Evolutionary conservation across 169 alveolate species (phyloP), one percentile per base, ranked within the genome.

Genomic region (Eimeria nieschulzi): DNA sequence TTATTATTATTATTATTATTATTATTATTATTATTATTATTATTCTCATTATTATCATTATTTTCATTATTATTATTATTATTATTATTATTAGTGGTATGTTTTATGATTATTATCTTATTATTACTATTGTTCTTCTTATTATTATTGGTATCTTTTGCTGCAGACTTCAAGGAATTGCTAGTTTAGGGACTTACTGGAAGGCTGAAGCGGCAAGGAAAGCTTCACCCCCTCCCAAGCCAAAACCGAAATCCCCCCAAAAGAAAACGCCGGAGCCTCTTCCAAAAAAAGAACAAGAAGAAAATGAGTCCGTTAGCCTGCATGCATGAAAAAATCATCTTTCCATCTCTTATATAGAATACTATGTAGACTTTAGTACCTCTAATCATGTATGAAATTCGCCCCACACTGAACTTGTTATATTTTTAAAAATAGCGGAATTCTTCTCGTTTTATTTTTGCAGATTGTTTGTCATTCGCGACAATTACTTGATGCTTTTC

Each of bases 381-480:
- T 59, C 0, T 13, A 59, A 1, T 59, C 66, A 10, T 59, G 21
- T 59, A 13, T 59, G 66, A 51, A 7, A 21, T 23, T 46, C 25
- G 26, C 17, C 15, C 8, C n/a, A 19, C 19, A 7, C n/a, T 17
- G 19, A 0, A 25, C 21, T 15, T 10, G 83, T 61, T 15, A 46
- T 51, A 13, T 15, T 6, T 9, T 13, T 51, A 2, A 1, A 8
- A 33, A 10, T 71, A 12, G 12, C 17, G 56, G 12, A 26, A 6
- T 33, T 71, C 46, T 26, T 33, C 53, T 0, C 46, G 63, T 39
- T 64, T 56, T 25, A 7, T 51, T 13, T 26, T 19, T 91, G 21
- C 70, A 91, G 94, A 55, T 72, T 79, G 13, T 91, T 91, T 33
- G 56, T 91, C 3, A 53, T 91, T 19, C 86, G 88, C 13, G 94